Evolutionary conservation across 2,329 filamentous ascomycete genomes (phyloP).

Genomic region (Aureobasidium sp.): DNA sequence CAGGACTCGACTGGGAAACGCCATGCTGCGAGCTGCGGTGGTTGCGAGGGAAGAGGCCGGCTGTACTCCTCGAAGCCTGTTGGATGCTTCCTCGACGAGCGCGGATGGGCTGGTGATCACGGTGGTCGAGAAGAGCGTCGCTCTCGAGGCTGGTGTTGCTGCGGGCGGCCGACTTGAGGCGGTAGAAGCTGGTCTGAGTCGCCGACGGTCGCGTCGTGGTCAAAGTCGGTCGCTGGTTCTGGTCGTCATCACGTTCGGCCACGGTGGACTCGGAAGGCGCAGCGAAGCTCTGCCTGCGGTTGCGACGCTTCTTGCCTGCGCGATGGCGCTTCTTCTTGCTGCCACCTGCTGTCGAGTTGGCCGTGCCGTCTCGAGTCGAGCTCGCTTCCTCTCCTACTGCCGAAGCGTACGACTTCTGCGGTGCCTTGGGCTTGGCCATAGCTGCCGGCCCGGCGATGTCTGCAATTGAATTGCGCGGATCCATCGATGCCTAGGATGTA

Average conservation of each 20-base stretch:
- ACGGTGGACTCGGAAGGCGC: conserved; percentile 53
- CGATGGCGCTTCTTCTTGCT: conserved; percentile 65
- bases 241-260: conserved; percentile 43
- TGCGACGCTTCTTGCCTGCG: conserved; percentile 68
- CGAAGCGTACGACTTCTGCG: not conserved
- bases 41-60: conserved; percentile 9
- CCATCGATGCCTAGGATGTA: not conserved
- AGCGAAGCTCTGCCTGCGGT: conserved; percentile 75
- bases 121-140: conserved; percentile 76
- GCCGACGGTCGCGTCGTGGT: conserved; percentile 32
- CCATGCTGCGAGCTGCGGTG: conserved; percentile 13
- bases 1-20: conserved; percentile 15
- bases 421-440: conserved; percentile 4
- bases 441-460: conserved; percentile 3
- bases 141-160: conserved; percentile 88
- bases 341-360: not conserved
- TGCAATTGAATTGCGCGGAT: conserved; percentile 6
- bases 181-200: conserved; percentile 47
- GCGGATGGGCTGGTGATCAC: conserved; percentile 35
- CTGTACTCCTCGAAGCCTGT: conserved; percentile 21
- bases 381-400: not conserved
- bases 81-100: conserved; percentile 40
- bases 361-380: conserved; percentile 1
- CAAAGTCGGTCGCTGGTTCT: conserved; percentile 32
- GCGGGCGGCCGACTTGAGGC: conserved; percentile 47